Base-by-base conservation (phyloP, 163 green algal genomes). In the Scenedesmus sp. region DNA sequence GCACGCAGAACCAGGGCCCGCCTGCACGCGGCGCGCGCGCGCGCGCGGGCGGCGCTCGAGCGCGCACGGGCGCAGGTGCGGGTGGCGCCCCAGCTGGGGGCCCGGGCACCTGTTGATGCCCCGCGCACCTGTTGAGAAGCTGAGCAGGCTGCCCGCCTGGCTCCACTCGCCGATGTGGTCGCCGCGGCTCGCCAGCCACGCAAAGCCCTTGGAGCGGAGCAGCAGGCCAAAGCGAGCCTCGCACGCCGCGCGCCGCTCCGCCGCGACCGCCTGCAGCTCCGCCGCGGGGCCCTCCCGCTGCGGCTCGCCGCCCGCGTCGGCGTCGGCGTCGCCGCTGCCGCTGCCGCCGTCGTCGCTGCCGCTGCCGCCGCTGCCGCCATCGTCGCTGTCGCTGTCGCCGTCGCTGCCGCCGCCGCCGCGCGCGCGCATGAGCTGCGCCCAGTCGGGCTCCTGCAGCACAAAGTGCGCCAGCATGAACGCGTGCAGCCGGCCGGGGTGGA, bases 161-260 rank as follows among this genome's bases (percentile, higher is more conserved):
- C 83, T 93, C 91, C 91, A 94, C 50, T 96, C 89, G 1, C 84
- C 89, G 51, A 82, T 77, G 70, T 92, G 39, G 28, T 91, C 86
- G 57, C 88, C 60, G 0, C 90, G 74, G 0, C 58, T 77, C 17
- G 82, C 84, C 78, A 97, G 63, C 92, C 92, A 96, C 44, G 88
- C 72, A 70, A 92, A 93, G 62, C 92, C 92, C 83, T 95, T 95
- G 45, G 81, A 88, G 29, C 92, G 80, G 57, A 97, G 62, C 65
- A 94, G 36, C 29, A 78, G 34, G 33, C 81, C 84, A 63, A 79
- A 87, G 6, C 24, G 11, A 0, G 31, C 50, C 50, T 56, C 39
- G 26, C 58, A 54, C 4, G 53, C 69, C 7, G 66, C 51, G 44
- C 54, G 65, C 26, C 64, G 57, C 0, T 70, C 77, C 24, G 67